These are phyloP conservation scores for Colletotrichum caudatum DNA, from an alignment of 2,329 filamentous ascomycete species.

Conservation along the genomic window DNA sequence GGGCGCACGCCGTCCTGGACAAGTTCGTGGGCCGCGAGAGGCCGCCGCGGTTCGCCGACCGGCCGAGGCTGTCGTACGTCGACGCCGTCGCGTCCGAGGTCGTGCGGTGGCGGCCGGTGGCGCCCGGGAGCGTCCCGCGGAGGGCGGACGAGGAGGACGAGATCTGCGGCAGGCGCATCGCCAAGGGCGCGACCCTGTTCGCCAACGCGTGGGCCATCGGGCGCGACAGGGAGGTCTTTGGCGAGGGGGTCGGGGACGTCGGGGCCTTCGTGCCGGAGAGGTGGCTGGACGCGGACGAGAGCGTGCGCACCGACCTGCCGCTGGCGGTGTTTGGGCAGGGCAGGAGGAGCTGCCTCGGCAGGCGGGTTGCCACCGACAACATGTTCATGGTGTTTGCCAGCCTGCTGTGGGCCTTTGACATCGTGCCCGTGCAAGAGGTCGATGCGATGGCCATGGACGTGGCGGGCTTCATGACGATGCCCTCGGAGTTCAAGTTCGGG, in stretches of 20 bases:
- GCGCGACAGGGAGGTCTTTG: conserved; percentile 55
- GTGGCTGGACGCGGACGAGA: conserved; percentile 44
- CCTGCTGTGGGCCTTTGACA: conserved; percentile 64
- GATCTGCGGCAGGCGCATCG: conserved; percentile 56
- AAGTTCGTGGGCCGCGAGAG: conserved; percentile 54
- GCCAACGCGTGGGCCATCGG: conserved; percentile 56
- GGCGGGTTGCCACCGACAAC: conserved; percentile 61
- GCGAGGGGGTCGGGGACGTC: conserved; percentile 46
- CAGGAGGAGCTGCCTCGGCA: conserved; percentile 55
- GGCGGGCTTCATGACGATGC: conserved; percentile 47
- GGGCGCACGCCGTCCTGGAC: conserved; percentile 57
- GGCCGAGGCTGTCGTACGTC: conserved; percentile 56
- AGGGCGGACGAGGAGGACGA: conserved; percentile 51
- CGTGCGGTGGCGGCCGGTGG: conserved; percentile 59
- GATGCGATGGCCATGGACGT: conserved; percentile 41
- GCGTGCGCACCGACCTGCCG: conserved; percentile 47
- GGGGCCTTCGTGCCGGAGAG: conserved; percentile 50
- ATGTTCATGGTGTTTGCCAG: conserved; percentile 57
- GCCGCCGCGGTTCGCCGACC: conserved; percentile 55
- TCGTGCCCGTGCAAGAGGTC: conserved; percentile 48
- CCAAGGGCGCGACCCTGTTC: conserved; percentile 57
- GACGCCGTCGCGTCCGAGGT: conserved; percentile 57
- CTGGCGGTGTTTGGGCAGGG: conserved; percentile 62
- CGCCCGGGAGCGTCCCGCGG: conserved; percentile 53
- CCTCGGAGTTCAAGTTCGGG: conserved; percentile 47